Base-by-base conservation (phyloP, 768 basidiomycete species). In the Naganishia randhawae region DNA sequence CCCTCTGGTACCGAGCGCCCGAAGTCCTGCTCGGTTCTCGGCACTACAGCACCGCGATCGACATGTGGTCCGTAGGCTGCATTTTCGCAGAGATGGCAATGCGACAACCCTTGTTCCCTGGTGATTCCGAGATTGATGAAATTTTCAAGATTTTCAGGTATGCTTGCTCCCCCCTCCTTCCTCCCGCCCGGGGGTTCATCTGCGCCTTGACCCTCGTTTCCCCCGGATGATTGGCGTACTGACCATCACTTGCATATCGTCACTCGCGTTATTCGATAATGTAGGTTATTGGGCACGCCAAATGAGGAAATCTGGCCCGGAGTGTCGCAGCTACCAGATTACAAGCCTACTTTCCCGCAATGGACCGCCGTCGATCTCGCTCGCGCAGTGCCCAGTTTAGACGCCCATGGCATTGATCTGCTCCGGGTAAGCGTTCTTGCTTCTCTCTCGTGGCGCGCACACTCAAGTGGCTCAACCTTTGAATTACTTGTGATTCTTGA, bases 21-120 rank as follows among this genome's bases (percentile, higher is more conserved):
- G 96, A 99, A 80, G 95, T 99, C 57, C 83, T 99, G 22, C 87
- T 99, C 1, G 95, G 95, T 33, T 89, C 91, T 5, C 87, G 94
- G 50, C 93, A 98, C 79, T 99, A 99, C 81, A 89, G 92, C 17
- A 99, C 96, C 1, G 91, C 92, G 2, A 90, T 99, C 75, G 96
- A 99, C 82, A 96, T 98, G 92, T 99, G 96, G 96, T 94, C 92
- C n/a, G 95, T 99, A 25, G 96, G 78, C 5, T 97, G 94, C 77
- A 98, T 99, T 78, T 92, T 96, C 76, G 95, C 95, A 9, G 96
- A 99, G 82, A 97, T 98, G 95, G 89, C 92, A 64, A 91, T 94
- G 89, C 90, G 72, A 80, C 87, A 77, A 86, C 86, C 95, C 1
- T 84, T 97, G 14, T 99, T 99, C 85, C 95, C 96, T 27, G 96